Evolutionary conservation across 495 filamentous ascomycete genomes (phyloP).

Genomic region (Tuber umbilicatum): DNA sequence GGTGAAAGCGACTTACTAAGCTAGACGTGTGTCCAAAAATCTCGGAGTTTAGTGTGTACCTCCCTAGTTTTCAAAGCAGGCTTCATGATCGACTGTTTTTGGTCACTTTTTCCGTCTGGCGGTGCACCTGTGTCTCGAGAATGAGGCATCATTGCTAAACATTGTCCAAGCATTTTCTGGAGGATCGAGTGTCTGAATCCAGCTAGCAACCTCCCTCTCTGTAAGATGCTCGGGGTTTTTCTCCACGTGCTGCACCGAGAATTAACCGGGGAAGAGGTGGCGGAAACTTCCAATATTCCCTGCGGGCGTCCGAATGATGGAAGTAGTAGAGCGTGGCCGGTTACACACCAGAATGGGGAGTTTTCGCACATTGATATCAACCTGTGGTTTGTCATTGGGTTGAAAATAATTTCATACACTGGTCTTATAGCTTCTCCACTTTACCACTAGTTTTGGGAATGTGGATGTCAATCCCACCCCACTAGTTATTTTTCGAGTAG

Average conservation of each 20-base stretch:
- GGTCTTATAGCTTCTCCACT: too few species aligned
- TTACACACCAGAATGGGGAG: too few species aligned
- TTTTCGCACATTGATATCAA: too few species aligned
- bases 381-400: too few species aligned
- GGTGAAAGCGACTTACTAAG: neutral
- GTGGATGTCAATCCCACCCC: too few species aligned
- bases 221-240: neutral
- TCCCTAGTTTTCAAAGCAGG: neutral
- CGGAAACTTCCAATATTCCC: neutral
- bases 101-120: neutral
- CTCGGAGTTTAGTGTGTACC: neutral
- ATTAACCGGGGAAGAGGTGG: neutral
- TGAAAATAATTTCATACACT: too few species aligned
- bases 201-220: neutral
- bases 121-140: neutral
- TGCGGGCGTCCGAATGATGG: too few species aligned
- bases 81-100: neutral
- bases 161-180: neutral
- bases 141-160: neutral
- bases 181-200: neutral
- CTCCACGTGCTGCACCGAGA: neutral
- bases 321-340: too few species aligned
- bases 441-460: too few species aligned
- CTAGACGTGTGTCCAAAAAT: neutral
- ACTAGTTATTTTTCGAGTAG: too few species aligned